Conservation (phyloP, 192 early-diverging fungal species). For the Allomyces macrogynus region DNA sequence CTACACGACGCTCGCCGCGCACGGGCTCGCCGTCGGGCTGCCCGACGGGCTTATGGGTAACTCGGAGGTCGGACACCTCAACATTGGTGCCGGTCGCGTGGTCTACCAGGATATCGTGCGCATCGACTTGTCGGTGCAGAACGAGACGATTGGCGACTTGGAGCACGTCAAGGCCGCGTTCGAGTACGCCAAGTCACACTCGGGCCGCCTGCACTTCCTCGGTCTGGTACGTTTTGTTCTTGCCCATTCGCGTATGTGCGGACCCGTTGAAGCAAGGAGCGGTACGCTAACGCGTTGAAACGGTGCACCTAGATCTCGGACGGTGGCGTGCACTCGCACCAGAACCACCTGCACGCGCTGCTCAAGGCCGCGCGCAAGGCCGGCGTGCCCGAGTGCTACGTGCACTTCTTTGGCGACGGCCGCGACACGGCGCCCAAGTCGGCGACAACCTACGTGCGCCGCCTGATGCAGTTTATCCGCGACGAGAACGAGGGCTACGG, state of each 20-base stretch:
- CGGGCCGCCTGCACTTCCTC: conserved; percentile 76
- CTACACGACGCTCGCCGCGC: conserved; percentile 65
- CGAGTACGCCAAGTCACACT: conserved; percentile 61
- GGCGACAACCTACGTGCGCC: conserved; percentile 51
- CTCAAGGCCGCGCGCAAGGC: conserved; percentile 66
- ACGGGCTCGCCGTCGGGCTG: conserved; percentile 85
- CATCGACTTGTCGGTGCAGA: conserved; percentile 78
- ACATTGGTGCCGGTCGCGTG: conserved; percentile 96
- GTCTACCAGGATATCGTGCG: conserved; percentile 99
- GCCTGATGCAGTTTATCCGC: conserved; percentile 40
- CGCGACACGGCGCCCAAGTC: conserved; percentile 90
- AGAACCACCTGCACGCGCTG: conserved; percentile 68
- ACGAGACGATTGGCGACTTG: conserved; percentile 56
- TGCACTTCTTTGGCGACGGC: conserved; percentile 97
- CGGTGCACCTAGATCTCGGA: conserved; percentile 46
- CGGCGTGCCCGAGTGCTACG: conserved; percentile 61
- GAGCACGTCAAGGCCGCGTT: conserved; percentile 61
- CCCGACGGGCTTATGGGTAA: conserved; percentile 99
- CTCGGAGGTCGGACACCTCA: conserved; percentile 97
- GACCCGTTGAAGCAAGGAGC: background rate
- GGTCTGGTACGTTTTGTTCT: conserved; percentile 40
- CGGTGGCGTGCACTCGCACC: conserved; percentile 95
- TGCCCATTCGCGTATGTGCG: background rate
- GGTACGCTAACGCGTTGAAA: background rate
- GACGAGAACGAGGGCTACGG: conserved; percentile 50